Base-by-base conservation (phyloP, 257 asterid genomes). In the Solanum infundibuliforme region DNA sequence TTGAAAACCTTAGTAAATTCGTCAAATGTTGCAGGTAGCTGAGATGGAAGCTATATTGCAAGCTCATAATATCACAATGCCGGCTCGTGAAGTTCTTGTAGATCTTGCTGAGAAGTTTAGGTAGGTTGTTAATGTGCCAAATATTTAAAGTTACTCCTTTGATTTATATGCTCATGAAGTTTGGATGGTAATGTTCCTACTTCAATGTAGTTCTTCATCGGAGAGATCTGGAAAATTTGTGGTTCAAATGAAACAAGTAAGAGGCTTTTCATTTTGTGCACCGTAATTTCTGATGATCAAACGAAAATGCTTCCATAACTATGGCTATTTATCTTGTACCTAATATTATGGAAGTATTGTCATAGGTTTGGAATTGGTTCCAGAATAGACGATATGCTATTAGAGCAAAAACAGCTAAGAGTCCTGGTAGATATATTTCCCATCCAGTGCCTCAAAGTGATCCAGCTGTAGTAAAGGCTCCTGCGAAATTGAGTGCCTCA, bases 1-100 rank as follows among this genome's bases (percentile, higher is more conserved):
- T 81, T 29, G 39, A 81, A 46, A 46, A 31, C 69, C 41, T 48
- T 48, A 5, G 27, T 81, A 81, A 58, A 81, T 46, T 81, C 9
- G 68, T 46, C 20, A 81, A 55, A 87, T 62, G 31, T 73, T 34
- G 81, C 89, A 96, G 99, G 98, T 96, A 83, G 94, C 94, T 46
- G 99, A 96, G 92, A 96, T 96, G 99, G 98, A 96, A 86, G 89
- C 94, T 76, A 92, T 94, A 75, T 87, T 96, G 90, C 96, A 94
- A 89, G 99, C 94, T 69, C 96, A 96, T 93, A 90, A 93, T 72
- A 90, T 87, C 81, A 87, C 92, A 66, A 95, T 96, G 83, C 99
- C 99, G 8, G 68, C 93, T 13, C 98, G 98, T 6, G 98, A 96
- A 88, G 77, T 94, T 89, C 96, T 95, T 10, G 95, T 90, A n/a